Conservation (phyloP, 208 protist species). For the Leishmania arabica region DNA sequence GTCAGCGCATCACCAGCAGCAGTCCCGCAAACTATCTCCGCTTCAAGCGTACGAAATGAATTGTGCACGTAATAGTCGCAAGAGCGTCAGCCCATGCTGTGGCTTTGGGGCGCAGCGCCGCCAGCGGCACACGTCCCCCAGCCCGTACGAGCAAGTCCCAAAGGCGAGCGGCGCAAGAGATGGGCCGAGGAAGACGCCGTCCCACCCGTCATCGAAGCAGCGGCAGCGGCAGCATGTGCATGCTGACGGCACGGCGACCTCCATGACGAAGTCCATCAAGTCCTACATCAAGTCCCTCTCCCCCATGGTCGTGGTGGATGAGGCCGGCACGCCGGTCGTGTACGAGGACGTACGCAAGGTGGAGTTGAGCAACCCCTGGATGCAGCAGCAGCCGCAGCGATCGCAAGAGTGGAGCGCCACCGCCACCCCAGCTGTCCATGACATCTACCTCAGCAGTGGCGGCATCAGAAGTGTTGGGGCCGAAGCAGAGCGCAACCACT, state of each 20-base stretch:
- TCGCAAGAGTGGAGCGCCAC: neutral
- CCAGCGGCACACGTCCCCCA: slow-evolving; percentile 5
- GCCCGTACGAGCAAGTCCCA: slow-evolving; percentile 10
- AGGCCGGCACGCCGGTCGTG: neutral
- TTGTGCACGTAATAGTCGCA: neutral
- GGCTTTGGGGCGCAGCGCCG: neutral
- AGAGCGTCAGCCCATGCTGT: neutral
- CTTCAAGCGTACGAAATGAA: slow-evolving; percentile 1
- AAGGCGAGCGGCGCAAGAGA: neutral
- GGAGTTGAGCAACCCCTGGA: neutral
- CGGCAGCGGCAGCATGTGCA: neutral
- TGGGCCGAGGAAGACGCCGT: neutral
- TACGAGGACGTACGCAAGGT: slow-evolving; percentile 10
- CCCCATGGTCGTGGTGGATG: slow-evolving; percentile 10
- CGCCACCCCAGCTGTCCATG: neutral
- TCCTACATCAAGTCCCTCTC: slow-evolving; percentile 11
- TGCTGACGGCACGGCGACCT: neutral
- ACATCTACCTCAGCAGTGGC: slow-evolving; percentile 6
- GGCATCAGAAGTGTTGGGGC: neutral
- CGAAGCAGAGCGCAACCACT: neutral
- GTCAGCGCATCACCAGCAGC: neutral
- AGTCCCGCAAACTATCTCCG: neutral
- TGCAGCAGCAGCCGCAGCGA: slow-evolving; percentile 1
- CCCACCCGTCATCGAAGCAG: neutral
- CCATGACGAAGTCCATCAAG: neutral